Evolutionary conservation across 805 yeast species (phyloP).

Genomic region (Lipomyces orientalis): DNA sequence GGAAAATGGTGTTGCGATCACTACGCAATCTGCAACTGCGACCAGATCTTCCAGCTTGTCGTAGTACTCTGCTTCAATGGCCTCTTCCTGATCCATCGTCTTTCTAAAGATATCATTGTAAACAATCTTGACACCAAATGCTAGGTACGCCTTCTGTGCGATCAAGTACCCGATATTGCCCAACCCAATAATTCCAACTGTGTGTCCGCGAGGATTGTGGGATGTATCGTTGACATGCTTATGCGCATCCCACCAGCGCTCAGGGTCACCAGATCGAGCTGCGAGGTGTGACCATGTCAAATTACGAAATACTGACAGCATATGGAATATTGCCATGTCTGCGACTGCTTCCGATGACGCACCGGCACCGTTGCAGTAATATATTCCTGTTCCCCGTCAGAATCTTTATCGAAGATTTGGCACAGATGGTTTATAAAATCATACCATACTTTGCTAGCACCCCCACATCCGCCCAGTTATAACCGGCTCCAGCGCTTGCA

Average conservation of each 20-base stretch:
- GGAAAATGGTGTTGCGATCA: conserved; percentile 35
- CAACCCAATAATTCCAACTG: conserved; percentile 6
- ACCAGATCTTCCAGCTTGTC: conserved; percentile 43
- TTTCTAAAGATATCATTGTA: conserved; percentile 30
- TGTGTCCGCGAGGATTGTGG: not conserved
- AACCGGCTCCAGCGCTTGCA: conserved; percentile 24
- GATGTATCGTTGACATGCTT: not conserved
- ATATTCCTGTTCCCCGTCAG: no score
- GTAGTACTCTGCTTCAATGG: conserved; percentile 35
- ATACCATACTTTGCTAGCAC: conserved; percentile 8
- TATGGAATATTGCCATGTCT: conserved; percentile 9
- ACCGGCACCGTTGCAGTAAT: conserved; percentile 14
- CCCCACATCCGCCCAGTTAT: conserved; percentile 13
- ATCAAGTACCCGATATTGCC: conserved; percentile 7
- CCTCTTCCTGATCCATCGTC: conserved; percentile 20
- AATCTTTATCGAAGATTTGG: not conserved
- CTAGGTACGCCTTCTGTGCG: conserved; percentile 6
- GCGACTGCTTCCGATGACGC: conserved; percentile 21
- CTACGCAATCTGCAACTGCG: conserved; percentile 43
- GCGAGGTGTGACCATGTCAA: conserved; percentile 14
- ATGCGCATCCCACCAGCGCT: conserved; percentile 11
- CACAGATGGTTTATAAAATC: not conserved
- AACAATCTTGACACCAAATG: conserved; percentile 19
- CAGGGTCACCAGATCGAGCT: conserved; percentile 19
- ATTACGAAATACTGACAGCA: conserved; percentile 13